Evolutionary conservation across 257 asterid genomes (phyloP).

Genomic region (Solanum neorickii): DNA sequence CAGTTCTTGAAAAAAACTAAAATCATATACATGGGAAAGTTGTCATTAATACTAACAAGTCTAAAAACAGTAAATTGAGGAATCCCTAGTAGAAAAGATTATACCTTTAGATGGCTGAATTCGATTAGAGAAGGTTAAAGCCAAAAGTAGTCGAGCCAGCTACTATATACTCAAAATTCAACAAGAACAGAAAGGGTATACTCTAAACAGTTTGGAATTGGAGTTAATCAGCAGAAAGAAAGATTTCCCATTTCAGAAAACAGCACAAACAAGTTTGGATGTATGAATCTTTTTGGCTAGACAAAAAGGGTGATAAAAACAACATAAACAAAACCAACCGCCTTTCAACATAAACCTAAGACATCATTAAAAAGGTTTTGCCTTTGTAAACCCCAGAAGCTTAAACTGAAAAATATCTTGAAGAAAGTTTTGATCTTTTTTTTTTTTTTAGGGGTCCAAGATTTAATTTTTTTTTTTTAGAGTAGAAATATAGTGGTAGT

Average conservation of each 20-base stretch:
- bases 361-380: neutral
- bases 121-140: neutral
- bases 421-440: neutral
- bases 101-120: neutral
- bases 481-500: neutral
- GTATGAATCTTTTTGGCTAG: neutral
- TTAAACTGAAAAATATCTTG: neutral
- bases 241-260: neutral
- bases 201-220: neutral
- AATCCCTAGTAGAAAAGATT: conserved; percentile 3
- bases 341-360: neutral
- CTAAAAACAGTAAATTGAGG: conserved; percentile 1
- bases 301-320: neutral
- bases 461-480: neutral
- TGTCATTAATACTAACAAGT: neutral
- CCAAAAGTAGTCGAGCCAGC: neutral
- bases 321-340: neutral
- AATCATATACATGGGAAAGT: neutral
- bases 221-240: neutral
- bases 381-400: neutral
- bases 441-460: neutral
- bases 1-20: neutral
- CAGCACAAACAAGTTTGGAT: neutral
- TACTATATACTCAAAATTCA: neutral
- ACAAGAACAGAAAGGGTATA: neutral